phyloP scores from a whole-genome alignment of 202 grass and related monocot species.

The Zoysia matrella region DNA sequence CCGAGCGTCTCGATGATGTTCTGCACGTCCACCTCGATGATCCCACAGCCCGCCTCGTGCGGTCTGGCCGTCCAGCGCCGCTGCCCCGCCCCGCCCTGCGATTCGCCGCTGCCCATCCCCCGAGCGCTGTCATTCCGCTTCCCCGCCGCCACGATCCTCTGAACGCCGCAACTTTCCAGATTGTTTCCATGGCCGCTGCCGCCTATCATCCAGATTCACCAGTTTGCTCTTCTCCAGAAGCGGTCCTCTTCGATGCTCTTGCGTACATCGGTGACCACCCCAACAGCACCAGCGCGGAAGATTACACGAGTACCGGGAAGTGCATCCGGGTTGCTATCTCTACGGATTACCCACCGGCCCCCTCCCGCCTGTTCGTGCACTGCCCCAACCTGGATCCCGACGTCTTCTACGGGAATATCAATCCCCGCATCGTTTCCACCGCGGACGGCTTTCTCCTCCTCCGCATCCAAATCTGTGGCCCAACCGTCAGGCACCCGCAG shows the following conservation, averaged over 20 bases:
- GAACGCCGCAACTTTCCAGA: too few species aligned
- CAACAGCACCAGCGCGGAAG: background rate
- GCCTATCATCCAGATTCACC: background rate
- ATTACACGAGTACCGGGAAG: background rate
- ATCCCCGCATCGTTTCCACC: background rate
- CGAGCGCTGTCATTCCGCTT: too few species aligned
- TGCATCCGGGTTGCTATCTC: background rate
- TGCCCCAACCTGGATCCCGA: background rate
- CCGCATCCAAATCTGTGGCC: background rate
- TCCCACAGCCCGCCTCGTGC: too few species aligned
- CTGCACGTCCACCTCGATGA: too few species aligned
- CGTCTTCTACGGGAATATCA: background rate
- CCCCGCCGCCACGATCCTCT: too few species aligned
- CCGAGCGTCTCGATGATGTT: too few species aligned
- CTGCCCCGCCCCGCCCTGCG: too few species aligned
- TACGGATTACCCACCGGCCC: background rate
- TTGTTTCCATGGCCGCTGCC: background rate
- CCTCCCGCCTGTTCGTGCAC: constrained; percentile 4
- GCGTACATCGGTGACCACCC: background rate
- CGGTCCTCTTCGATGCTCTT: background rate
- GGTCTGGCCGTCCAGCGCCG: too few species aligned
- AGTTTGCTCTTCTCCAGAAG: background rate
- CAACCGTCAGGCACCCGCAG: background rate
- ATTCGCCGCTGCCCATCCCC: too few species aligned
- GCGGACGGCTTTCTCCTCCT: background rate